A percentile compares a stretch with the other conserved stretches of the same genome.
These are phyloP conservation scores for Paulownia fortunei DNA, from an alignment of 257 asterid genomes.

Conservation along the genomic window DNA sequence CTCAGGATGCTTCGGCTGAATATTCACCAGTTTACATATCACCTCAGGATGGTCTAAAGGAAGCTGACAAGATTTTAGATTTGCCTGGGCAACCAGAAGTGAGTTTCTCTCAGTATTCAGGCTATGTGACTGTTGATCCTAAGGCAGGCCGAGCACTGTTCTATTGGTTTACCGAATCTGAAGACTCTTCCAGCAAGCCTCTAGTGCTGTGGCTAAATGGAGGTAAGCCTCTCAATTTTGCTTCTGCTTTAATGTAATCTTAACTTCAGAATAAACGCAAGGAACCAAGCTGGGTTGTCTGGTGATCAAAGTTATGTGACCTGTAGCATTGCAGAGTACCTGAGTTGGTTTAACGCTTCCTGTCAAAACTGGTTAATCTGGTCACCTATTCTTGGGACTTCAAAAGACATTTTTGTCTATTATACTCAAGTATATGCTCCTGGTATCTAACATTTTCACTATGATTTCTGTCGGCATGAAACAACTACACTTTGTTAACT, in stretches of 20 bases:
- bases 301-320: too few relatives aligned
- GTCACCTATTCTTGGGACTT: too few relatives aligned
- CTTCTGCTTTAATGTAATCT: background rate
- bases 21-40: constrained; percentile 32
- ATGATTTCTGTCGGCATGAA: too few relatives aligned
- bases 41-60: constrained; percentile 40
- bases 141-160: constrained; percentile 53
- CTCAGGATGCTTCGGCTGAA: background rate
- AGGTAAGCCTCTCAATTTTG: constrained; percentile 28
- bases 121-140: too few relatives aligned
- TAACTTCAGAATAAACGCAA: background rate
- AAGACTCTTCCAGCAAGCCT: constrained; percentile 40
- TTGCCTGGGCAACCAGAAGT: constrained; percentile 48
- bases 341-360: too few relatives aligned
- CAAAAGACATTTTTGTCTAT: too few relatives aligned
- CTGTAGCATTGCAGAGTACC: too few relatives aligned
- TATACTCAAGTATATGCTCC: too few relatives aligned
- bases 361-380: too few relatives aligned
- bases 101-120: constrained; percentile 46
- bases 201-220: constrained; percentile 55
- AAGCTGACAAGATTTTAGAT: constrained; percentile 23
- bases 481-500: too few relatives aligned
- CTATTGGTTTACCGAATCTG: constrained; percentile 45
- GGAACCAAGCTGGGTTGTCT: too few relatives aligned
- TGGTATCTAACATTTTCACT: too few relatives aligned